Evolutionary conservation across 2,329 filamentous ascomycete species (phyloP), one percentile per base, ranked within the genome.

Genomic region (Fusarium solani-melongenae): DNA sequence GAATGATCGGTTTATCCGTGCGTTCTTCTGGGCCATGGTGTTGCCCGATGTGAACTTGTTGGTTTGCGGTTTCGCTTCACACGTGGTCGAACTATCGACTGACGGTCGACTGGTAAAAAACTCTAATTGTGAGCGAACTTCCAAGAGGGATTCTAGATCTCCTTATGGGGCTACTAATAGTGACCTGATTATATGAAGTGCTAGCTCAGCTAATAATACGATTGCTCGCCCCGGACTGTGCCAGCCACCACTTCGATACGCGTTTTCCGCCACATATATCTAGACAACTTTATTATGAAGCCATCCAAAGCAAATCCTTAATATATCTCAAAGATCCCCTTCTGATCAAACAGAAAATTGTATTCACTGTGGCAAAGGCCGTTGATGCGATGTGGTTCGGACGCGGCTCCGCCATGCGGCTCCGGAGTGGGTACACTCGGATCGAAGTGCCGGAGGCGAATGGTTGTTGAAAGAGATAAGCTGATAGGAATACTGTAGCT

Each of bases 361-460:
- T 17, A 29, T 17, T 36, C 14, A 12, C 4, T n/a, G 10, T 14
- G 6, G 27, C 17, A 20, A 14, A 31, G 17, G 27, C n/a, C 11
- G 27, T 53, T 2, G 24, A 29, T 31, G 46, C 14, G 11, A 17
- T 27, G 55, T 10, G 3, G 24, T 36, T 46, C 64, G n/a, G 10
- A n/a, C 6, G 41, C 31, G 66, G 61, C 24, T 70, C 66, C 68
- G 66, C 55, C 31, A 66, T 65, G 55, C 44, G 67, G 66, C 68
- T 62, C 66, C 39, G 71, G 49, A 39, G 69, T 62, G 27, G 71
- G 38, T 51, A 66, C 61, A 36, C 27, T 59, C 20, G 49, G 11
- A 29, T 38, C 8, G 31, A 44, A 14, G 15, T 20, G 46, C 53
- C 46, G 46, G 36, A 38, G n/a, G 11, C 29, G 15, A 61, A 51